phyloP scores from a whole-genome alignment of 331 rosid species.

The Quercus phellos region DNA sequence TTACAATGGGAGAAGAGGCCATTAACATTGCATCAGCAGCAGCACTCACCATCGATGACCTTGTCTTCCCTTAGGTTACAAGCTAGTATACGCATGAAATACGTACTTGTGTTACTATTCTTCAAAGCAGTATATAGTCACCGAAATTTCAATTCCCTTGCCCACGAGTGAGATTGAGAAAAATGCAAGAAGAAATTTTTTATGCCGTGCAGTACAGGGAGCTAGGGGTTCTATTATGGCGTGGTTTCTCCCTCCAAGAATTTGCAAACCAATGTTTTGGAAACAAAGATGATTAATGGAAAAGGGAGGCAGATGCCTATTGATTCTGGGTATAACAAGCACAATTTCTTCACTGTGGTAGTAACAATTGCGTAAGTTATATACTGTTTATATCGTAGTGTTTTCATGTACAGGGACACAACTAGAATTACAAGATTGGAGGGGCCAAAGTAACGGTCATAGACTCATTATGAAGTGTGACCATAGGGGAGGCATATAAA shows the following conservation, averaged over 20 bases:
- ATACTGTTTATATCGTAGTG: not conserved
- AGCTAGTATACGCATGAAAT: not conserved
- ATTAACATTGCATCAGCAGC: slow-evolving; percentile 85
- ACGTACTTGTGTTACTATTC: not conserved
- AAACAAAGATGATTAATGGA: slow-evolving; percentile 72
- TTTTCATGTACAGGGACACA: not conserved
- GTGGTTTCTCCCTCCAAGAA: slow-evolving; percentile 85
- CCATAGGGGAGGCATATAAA: no score
- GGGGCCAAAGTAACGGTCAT: no score
- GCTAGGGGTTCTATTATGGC: slow-evolving; percentile 82
- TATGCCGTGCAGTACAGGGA: slow-evolving; percentile 77
- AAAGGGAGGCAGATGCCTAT: slow-evolving; percentile 94
- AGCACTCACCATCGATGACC: slow-evolving; percentile 62
- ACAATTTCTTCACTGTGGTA: slow-evolving; percentile 69
- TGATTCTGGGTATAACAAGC: slow-evolving; percentile 80
- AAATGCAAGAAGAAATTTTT: slow-evolving; percentile 15
- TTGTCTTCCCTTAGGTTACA: slow-evolving; percentile 85
- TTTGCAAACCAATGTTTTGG: slow-evolving; percentile 81
- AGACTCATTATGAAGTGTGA: no score
- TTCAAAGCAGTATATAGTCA: not conserved
- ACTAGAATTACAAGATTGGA: no score
- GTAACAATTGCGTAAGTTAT: slow-evolving; percentile 76
- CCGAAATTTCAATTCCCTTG: not conserved
- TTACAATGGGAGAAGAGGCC: slow-evolving; percentile 84
- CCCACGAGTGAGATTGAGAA: slow-evolving; percentile 6